Evolutionary conservation across 345 rosid species (phyloP), one percentile per base, ranked within the genome.

Genomic region (Linum usitatissimum): DNA sequence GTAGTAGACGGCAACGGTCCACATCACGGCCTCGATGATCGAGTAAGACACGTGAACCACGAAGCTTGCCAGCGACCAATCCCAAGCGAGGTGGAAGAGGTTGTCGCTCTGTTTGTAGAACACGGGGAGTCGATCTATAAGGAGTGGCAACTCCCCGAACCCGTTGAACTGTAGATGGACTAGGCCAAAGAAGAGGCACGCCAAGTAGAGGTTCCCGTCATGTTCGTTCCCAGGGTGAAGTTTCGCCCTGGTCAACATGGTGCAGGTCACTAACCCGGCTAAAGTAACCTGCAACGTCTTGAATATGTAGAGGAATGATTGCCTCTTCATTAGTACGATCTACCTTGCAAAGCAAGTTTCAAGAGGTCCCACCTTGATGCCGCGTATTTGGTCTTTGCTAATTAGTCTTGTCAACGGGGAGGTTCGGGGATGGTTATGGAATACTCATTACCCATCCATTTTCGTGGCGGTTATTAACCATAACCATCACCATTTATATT

Each of bases 1-100:
- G 72, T 83, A 87, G 77, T 90, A 90, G 15, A 95, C 80, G 20
- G 87, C 83, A 57, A 76, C 59, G 3, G 87, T 82, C 93, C 89
- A 86, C 21, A 77, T 78, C 4, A 82, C 51, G 40, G 87, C 67
- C 68, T 80, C 81, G 51, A 83, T 8, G 12, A 86, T 60, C 1
- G 87, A 84, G 34, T 83, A 61, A 15, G 93, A 89, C 60, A 84
- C 15, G 64, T 79, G 80, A 30, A 84, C 66, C 14, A 84, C 19
- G 12, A 81, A 57, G 45, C 85, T 73, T 9, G 93, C 89, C 57
- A 86, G 64, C 23, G 80, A 84, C 65, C 79, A 86, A 39, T 86
- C 93, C 89, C 89, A 84, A 34, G 87, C 84, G 15, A 87, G 93
- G 69, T 80, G 84, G 70, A 82, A 84, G 63, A 55, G 62, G 51